These are phyloP conservation scores for Monosporascus cannonballus DNA, from an alignment of 2,329 filamentous ascomycete genomes.

Conservation along the genomic window DNA sequence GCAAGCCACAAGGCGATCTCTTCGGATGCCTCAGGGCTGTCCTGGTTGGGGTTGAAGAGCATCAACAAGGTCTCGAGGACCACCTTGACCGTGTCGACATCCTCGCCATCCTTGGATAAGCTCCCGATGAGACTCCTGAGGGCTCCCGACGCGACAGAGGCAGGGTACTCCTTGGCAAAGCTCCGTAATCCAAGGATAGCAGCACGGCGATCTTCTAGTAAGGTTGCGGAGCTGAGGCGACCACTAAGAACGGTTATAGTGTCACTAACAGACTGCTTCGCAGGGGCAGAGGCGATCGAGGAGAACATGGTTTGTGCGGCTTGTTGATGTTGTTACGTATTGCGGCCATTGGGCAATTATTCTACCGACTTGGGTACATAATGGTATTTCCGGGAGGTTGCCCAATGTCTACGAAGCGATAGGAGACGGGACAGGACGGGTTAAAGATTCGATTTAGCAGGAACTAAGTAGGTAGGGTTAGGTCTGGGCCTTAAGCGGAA, in stretches of 20 bases:
- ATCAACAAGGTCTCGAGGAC: conserved; percentile 92
- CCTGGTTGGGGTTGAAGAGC: conserved; percentile 70
- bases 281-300: conserved; percentile 62
- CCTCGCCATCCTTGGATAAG: conserved; percentile 80
- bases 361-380: too few relatives aligned
- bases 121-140: conserved; percentile 81
- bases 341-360: conserved; percentile 21
- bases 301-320: conserved; percentile 50
- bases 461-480: too few relatives aligned
- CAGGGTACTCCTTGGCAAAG: conserved; percentile 94
- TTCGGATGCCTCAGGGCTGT: conserved; percentile 86
- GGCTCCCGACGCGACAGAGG: conserved; percentile 91
- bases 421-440: too few relatives aligned
- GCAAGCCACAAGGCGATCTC: conserved; percentile 95
- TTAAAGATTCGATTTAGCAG: too few relatives aligned
- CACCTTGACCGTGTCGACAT: conserved; percentile 93
- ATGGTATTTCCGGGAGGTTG: too few relatives aligned
- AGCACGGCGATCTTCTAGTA: conserved; percentile 89
- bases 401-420: too few relatives aligned
- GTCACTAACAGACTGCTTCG: conserved; percentile 91
- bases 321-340: conserved; percentile 16
- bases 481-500: too few relatives aligned
- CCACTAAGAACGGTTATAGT: conserved; percentile 88
- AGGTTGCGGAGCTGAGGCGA: conserved; percentile 79
- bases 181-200: conserved; percentile 89